A percentile compares a stretch with the other conserved stretches of the same genome.
phyloP scores from a whole-genome alignment of 2,329 filamentous ascomycete species.

The Aureobasidium mangrovei region DNA sequence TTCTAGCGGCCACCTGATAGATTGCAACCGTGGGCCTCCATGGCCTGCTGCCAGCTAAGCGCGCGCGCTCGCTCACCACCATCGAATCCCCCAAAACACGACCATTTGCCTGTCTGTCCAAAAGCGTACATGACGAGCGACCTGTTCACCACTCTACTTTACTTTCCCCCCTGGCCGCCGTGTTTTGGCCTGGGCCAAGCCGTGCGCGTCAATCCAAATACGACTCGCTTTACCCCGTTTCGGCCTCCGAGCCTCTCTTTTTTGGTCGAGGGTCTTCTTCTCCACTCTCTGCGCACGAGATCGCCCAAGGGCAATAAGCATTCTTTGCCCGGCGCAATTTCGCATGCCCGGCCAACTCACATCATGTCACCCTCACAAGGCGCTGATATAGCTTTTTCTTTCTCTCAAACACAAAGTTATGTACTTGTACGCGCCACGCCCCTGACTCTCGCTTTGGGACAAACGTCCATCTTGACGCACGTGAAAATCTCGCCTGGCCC shows the following conservation, averaged over 20 bases:
- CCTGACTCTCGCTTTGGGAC: no score
- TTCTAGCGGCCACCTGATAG: no score
- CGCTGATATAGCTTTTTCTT: not conserved
- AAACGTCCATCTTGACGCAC: no score
- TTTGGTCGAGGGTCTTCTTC: not conserved
- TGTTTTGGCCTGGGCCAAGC: constrained; percentile 11
- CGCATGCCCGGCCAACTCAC: not conserved
- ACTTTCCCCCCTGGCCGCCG: not conserved
- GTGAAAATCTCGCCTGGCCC: no score
- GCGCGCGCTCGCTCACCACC: no score
- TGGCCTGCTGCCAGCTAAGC: no score
- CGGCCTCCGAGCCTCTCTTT: not conserved
- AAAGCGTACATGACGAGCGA: no score
- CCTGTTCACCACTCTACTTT: constrained; percentile 7
- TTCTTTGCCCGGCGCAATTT: constrained; percentile 7
- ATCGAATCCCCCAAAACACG: no score
- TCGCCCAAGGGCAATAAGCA: constrained; percentile 7
- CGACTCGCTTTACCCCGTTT: constrained; percentile 6
- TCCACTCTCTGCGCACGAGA: constrained; percentile 8
- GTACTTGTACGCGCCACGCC: no score
- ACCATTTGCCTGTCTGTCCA: no score
- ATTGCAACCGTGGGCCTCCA: no score
- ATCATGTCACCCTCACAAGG: not conserved
- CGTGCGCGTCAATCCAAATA: not conserved
- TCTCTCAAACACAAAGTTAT: no score